Evolutionary conservation across 2,329 filamentous ascomycete species (phyloP).

Genomic region (Pezicula carpinea): DNA sequence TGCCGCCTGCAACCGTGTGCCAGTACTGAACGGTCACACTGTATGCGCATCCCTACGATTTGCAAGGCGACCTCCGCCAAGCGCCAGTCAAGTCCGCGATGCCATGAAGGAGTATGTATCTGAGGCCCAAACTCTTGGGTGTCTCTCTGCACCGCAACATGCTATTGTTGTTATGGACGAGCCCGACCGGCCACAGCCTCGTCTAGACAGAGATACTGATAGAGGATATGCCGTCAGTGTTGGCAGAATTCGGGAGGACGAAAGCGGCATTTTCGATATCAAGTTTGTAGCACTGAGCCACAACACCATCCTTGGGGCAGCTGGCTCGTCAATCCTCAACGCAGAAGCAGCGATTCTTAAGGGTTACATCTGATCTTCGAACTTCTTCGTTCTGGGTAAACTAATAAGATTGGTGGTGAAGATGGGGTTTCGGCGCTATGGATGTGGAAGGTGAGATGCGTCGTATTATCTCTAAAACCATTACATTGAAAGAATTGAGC

Average conservation of each 20-base stretch:
- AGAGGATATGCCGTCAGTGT: constrained; percentile 89
- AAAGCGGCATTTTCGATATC: constrained; percentile 85
- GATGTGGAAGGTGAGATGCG: too few species aligned
- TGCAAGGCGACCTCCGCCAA: constrained; percentile 67
- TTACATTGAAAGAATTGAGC: too few species aligned
- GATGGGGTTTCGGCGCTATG: too few species aligned
- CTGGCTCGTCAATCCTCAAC: too few species aligned
- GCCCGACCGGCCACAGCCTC: constrained; percentile 83
- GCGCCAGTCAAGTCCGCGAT: constrained; percentile 68
- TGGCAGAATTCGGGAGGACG: constrained; percentile 74
- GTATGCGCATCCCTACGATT: constrained; percentile 90
- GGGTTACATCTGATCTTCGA: neutral
- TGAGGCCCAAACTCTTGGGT: constrained; percentile 79
- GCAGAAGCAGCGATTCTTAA: neutral
- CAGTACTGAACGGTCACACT: constrained; percentile 93
- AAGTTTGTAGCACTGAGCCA: constrained; percentile 94
- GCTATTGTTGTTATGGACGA: constrained; percentile 89
- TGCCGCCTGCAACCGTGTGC: constrained; percentile 86
- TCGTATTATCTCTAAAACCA: too few species aligned
- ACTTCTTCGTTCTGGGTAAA: too few species aligned
- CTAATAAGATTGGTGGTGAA: too few species aligned
- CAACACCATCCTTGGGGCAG: constrained; percentile 41
- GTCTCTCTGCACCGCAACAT: constrained; percentile 76
- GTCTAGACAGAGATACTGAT: constrained; percentile 81
- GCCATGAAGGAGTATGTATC: constrained; percentile 77